Evolutionary conservation across 2,329 filamentous ascomycete species (phyloP), one percentile per base, ranked within the genome.

Genomic region (Fusarium vanettenii): DNA sequence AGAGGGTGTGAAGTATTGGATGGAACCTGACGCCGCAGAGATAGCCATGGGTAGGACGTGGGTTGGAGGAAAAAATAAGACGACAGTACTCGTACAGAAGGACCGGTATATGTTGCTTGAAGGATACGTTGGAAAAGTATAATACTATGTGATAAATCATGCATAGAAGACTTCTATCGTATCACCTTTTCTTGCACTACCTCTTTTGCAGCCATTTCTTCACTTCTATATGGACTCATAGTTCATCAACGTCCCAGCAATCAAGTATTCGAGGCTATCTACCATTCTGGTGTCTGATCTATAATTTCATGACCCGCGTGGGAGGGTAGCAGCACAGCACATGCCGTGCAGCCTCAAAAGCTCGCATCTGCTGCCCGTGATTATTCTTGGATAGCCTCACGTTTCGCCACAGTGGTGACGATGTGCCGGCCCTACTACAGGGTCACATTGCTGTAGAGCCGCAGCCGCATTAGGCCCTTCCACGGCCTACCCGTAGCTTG

Each of bases 281-380:
- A 16, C 41, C 13, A 22, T 45, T 45, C 13, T 45, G 20, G 3
- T 45, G 41, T 45, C 41, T 45, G 41, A 22, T 45, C 11, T 22
- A 45, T 45, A 22, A 14, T 45, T 45, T 45, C 41, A 22, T 9
- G 20, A 22, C 41, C 41, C 41, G 41, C 41, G 41, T 66, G 63
- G 72, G 69, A 67, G 66, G 72, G 72, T 72, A 64, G 25, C 69
- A 73, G 59, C 43, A 45, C 18, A 64, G 41, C 20, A 37, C 45
- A 27, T 62, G 22, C 50, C 43, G 41, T 31, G 27, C 25, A 27
- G 48, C 18, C 33, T 64, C 48, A 41, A 37, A 25, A 55, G 33
- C 45, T 63, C 45, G 31, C 31, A 39, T 39, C 25, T 37, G 14
- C 16, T 56, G 35, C 29, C 20, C 22, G 45, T 27, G 61, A 27